Evolutionary conservation across 345 rosid genomes (phyloP), one percentile per base, ranked within the genome.

Genomic region (Clausena lansium): DNA sequence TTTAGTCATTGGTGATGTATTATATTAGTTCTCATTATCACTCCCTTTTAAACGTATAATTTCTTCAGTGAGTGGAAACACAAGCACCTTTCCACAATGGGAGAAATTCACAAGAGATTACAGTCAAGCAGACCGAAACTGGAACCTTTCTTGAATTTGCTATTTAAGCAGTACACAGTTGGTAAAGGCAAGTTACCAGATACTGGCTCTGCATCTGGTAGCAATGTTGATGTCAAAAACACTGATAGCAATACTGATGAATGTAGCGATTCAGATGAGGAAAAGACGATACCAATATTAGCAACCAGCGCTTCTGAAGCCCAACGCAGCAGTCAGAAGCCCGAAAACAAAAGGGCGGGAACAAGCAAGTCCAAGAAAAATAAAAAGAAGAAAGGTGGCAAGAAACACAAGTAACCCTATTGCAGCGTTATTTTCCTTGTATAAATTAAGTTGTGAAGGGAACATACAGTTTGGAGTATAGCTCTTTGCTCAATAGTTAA

Each of bases 81-180:
- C 20, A 78, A 35, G 41, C 62, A 32, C 9, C 65, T 71, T 45
- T 25, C 81, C 25, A 38, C n/a, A 30, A 25, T 81, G 2, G 54
- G n/a, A 70, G 83, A 77, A 70, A 78, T 79, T 57, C 19, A 60
- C 36, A 62, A 45, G 70, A 74, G 73, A 73, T 7, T 81, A 57
- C 78, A 60, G 57, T 66, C 76, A 65, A 75, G 70, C 67, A 78
- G 73, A 71, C 45, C 78, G 22, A 52, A 27, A 35, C 7, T 79
- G 25, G 76, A 81, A 54, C 52, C 71, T n/a, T 59, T 73, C 4
- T 30, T 83, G 60, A 19, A 35, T 71, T 75, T 76, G 30, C 36
- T 68, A n/a, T 55, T 69, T 52, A 69, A 78, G 38, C 59, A 75
- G 6, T 63, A 39, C 45, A 41, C 38, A 41, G 67, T 8, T 2